Evolutionary conservation across 805 yeast genomes (phyloP), one percentile per base, ranked within the genome.

Genomic region (Starmerella khaoyaiensis): DNA sequence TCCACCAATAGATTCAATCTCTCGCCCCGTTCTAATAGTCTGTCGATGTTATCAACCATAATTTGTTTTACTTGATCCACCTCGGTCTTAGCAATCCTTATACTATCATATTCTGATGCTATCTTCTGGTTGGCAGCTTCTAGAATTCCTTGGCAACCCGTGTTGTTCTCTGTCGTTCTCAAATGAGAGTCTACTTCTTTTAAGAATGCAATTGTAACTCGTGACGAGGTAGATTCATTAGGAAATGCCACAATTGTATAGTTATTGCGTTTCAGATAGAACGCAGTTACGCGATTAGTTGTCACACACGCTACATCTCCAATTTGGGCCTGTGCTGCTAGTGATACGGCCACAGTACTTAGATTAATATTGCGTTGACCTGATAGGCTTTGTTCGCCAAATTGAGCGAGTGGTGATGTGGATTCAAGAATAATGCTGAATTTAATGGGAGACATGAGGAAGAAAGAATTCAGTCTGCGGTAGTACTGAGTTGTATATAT

Each of bases 1-100:
- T 76, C 80, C 21, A 82, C 87, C 45, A 82, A 63, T 27, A 69
- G 57, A 46, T 72, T 70, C 41, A 82, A 72, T 36, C 79, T 68
- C 50, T 82, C 94, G 16, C 93, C 93, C 35, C 94, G 68, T 47
- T 72, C 74, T 48, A 82, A 61, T 19, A 83, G 67, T 52, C 72
- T 67, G 49, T 75, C 82, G 37, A 79, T 74, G 50, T 79, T 79
- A 42, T 76, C 79, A 41, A 74, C 68, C 84, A 79, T 76, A 44
- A 79, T 57, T 36, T 69, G 69, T 46, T 76, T 63, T 18, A 79
- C 79, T 51, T 75, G 75, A 37, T 71, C 72, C 16, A 78, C 66
- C 42, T 79, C 84, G 40, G 45, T 35, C 35, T 53, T 51, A 7
- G 62, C 61, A 21, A 47, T 39, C 9, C 39, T 45, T 9, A 52